phyloP scores from a whole-genome alignment of 805 yeast genomes.

The Kodamaea kakaduensis region DNA sequence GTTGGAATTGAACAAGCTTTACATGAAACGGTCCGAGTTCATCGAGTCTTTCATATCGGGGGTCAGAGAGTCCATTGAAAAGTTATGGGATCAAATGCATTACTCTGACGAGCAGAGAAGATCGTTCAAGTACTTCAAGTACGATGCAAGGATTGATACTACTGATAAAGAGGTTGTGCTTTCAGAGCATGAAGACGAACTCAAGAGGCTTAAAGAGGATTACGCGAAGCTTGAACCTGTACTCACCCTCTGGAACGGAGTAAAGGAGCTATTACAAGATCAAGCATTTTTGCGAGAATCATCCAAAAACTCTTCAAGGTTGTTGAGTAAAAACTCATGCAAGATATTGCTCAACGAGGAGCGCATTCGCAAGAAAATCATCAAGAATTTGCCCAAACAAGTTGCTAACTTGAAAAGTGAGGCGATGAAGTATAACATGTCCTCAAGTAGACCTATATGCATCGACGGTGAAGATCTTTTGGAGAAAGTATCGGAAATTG shows the following conservation, averaged over 20 bases:
- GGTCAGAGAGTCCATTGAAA: slow-evolving; percentile 54
- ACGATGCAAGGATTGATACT: slow-evolving; percentile 32
- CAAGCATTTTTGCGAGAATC: slow-evolving; percentile 62
- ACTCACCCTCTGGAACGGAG: slow-evolving; percentile 50
- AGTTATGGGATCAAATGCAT: slow-evolving; percentile 59
- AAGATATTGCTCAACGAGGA: slow-evolving; percentile 79
- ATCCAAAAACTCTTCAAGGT: slow-evolving; percentile 74
- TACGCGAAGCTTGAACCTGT: slow-evolving; percentile 51
- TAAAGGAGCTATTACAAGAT: slow-evolving; percentile 55
- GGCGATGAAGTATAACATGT: slow-evolving; percentile 46
- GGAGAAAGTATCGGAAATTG: slow-evolving; percentile 33
- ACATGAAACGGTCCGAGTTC: slow-evolving; percentile 55
- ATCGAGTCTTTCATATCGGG: slow-evolving; percentile 66
- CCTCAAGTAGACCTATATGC: slow-evolving; percentile 21
- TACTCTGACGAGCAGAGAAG: slow-evolving; percentile 50
- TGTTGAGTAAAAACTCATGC: slow-evolving; percentile 71
- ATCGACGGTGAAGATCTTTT: slow-evolving; percentile 50
- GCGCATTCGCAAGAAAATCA: slow-evolving; percentile 60
- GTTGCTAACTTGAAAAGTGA: slow-evolving; percentile 48
- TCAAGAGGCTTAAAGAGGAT: slow-evolving; percentile 47
- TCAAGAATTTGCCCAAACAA: slow-evolving; percentile 65
- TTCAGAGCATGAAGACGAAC: slow-evolving; percentile 60
- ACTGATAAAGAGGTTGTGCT: slow-evolving; percentile 56
- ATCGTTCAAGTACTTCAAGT: slow-evolving; percentile 41
- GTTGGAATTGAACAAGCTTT: slow-evolving; percentile 53